Conservation (phyloP, 495 filamentous ascomycete species). For the Letharia columbiana region DNA sequence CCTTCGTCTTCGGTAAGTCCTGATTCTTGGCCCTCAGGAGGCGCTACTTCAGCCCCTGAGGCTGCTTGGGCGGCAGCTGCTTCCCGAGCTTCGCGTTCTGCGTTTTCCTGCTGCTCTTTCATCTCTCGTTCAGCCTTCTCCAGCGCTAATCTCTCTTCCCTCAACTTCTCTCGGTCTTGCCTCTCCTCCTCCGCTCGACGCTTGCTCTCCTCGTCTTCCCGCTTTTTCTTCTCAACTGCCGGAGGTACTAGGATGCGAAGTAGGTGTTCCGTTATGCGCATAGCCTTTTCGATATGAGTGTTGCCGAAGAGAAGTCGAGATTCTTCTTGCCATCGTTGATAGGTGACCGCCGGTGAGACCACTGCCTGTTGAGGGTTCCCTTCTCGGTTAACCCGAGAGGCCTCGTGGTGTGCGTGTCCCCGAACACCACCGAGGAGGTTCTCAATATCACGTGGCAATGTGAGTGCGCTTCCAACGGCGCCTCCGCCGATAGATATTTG, state of each 20-base stretch:
- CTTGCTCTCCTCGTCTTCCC: slow-evolving; percentile 37
- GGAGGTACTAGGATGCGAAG: slow-evolving; percentile 69
- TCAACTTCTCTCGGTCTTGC: slow-evolving; percentile 54
- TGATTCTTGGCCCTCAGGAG: slow-evolving; percentile 34
- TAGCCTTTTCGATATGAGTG: slow-evolving; percentile 59
- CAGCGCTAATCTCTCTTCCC: slow-evolving; percentile 54
- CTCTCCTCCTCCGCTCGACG: slow-evolving; percentile 2
- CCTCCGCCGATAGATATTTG: slow-evolving; percentile 38
- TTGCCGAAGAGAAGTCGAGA: slow-evolving; percentile 67
- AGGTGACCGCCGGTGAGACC: slow-evolving; percentile 62
- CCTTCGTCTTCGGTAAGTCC: slow-evolving; percentile 30
- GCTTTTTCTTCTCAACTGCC: slow-evolving; percentile 67
- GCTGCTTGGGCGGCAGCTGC: slow-evolving; percentile 32
- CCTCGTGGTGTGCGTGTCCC: slow-evolving; percentile 37
- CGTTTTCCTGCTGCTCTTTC: slow-evolving; percentile 34
- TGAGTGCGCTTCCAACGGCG: slow-evolving; percentile 7
- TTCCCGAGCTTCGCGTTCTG: slow-evolving; percentile 36
- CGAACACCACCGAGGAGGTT: slow-evolving; percentile 47
- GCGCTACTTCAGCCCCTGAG: slow-evolving; percentile 35
- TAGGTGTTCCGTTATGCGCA: slow-evolving; percentile 62
- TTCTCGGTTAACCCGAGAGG: slow-evolving; percentile 40
- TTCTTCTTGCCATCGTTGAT: slow-evolving; percentile 80
- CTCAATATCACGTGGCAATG: slow-evolving; percentile 46
- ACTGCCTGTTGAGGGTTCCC: slow-evolving; percentile 58
- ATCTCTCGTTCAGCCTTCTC: slow-evolving; percentile 52